Evolutionary conservation across 305 asterid genomes (phyloP).

Genomic region (Rubia balearica): DNA sequence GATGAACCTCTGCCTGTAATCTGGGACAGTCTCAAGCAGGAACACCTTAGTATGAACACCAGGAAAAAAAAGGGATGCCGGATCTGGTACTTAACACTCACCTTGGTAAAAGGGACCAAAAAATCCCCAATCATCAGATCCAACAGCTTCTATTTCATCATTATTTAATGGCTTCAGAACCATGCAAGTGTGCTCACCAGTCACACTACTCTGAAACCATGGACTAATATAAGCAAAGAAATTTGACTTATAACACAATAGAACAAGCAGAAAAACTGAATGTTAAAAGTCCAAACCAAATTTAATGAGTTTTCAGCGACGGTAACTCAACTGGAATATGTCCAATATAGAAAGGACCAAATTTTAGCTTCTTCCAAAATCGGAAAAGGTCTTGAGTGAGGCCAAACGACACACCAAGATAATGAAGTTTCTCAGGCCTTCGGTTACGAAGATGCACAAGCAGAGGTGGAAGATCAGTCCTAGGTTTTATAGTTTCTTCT

Average conservation of each 20-base stretch:
- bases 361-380: slow-evolving; percentile 84
- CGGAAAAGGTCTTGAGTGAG: slow-evolving; percentile 81
- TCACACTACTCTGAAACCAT: slow-evolving; percentile 49
- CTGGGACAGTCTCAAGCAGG: slow-evolving; percentile 32
- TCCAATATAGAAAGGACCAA: slow-evolving; percentile 82
- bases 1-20: slow-evolving; percentile 50
- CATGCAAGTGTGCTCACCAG: slow-evolving; percentile 95
- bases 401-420: slow-evolving; percentile 86
- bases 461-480: slow-evolving; percentile 72
- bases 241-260: slow-evolving; percentile 12
- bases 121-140: slow-evolving; percentile 57
- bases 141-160: slow-evolving; percentile 62
- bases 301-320: slow-evolving; percentile 3
- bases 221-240: slow-evolving; percentile 19
- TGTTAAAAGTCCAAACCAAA: neutral
- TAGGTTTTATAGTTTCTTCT: slow-evolving; percentile 72
- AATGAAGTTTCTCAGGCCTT: slow-evolving; percentile 81
- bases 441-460: slow-evolving; percentile 81
- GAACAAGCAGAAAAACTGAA: slow-evolving; percentile 11
- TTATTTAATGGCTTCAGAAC: slow-evolving; percentile 61
- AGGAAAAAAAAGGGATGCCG: neutral
- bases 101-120: slow-evolving; percentile 66
- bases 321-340: slow-evolving; percentile 51
- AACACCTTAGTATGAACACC: neutral
- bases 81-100: slow-evolving; percentile 15